Evolutionary conservation across 306 rosid genomes (phyloP), one percentile per base, ranked within the genome.

Genomic region (Corylus americana): DNA sequence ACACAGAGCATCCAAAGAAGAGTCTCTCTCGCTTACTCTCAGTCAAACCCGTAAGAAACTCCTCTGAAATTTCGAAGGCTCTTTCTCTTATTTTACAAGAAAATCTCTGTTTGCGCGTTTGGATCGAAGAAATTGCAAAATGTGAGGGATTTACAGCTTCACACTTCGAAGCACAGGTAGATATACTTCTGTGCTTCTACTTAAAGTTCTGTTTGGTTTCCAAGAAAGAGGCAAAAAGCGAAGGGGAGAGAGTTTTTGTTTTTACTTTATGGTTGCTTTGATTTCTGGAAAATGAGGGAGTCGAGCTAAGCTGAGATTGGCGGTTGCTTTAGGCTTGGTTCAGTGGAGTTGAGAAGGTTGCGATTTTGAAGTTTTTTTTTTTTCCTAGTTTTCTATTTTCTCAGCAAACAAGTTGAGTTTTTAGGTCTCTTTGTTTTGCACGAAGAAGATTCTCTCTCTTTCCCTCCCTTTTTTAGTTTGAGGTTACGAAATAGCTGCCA

Each of bases 41-140:
- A 18, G 89, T 80, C 83, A 88, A 87, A 76, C 58, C 47, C 75
- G 54, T 3, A 42, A 75, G 79, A 79, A 77, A 74, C 79, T 80
- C 58, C 83, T 58, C 78, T 79, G 84, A 70, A 73, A 78, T 81
- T 74, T 25, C 50, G 37, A 59, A 59, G 35, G 25, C 66, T 44
- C 50, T 59, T 31, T 70, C 48, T 69, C 11, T 18, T 42, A n/a
- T 35, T 18, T 1, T 55, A 49, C 76, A 1, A 22, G 49, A 66
- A 67, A 71, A 20, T 77, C 8, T 14, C 79, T 73, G 47, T 63
- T 35, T 54, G 12, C 48, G 20, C 63, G 48, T 75, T 80, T 22
- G 47, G 79, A 83, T 85, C 84, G 79, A 70, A 68, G 62, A 70
- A 27, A 73, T 45, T 25, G 71, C 78, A 54, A 37, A 83, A 77